These are phyloP conservation scores for Rhizophora apiculata DNA, from an alignment of 345 rosid genomes.

Conservation along the genomic window DNA sequence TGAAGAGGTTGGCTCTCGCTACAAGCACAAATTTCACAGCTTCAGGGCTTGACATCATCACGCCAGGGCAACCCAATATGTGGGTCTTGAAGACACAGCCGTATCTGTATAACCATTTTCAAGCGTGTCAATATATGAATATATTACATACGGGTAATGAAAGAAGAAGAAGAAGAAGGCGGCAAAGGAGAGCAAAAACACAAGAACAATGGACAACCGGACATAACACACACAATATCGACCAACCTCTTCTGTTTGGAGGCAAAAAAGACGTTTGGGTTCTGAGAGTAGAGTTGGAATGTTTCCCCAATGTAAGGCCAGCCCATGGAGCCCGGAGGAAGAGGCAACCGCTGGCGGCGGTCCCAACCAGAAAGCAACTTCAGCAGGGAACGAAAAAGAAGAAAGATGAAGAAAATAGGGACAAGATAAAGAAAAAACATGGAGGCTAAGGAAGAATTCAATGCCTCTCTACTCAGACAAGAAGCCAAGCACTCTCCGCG, in stretches of 20 bases:
- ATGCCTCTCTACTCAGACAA: constrained; percentile 6
- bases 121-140: not conserved
- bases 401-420: constrained; percentile 28
- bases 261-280: constrained; percentile 83
- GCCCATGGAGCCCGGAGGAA: constrained; percentile 86
- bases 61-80: constrained; percentile 81
- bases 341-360: constrained; percentile 34
- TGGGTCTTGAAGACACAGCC: constrained; percentile 81
- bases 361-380: constrained; percentile 19
- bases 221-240: too few species aligned
- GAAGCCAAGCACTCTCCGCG: not conserved
- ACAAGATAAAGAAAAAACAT: constrained; percentile 20
- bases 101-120: constrained; percentile 33
- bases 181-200: too few species aligned
- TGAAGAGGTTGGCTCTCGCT: constrained; percentile 65
- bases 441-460: constrained; percentile 25
- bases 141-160: too few species aligned
- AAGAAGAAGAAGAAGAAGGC: too few species aligned
- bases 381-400: constrained; percentile 25
- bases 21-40: constrained; percentile 73
- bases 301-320: constrained; percentile 89
- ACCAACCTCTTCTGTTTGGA: constrained; percentile 53
- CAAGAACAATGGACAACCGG: too few species aligned
- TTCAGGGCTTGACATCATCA: constrained; percentile 83
- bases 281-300: constrained; percentile 78